Percentiles rank a stretch among this genome's conserved stretches.
phyloP scores from a whole-genome alignment of 306 rosid species.

The Alnus rubra region DNA sequence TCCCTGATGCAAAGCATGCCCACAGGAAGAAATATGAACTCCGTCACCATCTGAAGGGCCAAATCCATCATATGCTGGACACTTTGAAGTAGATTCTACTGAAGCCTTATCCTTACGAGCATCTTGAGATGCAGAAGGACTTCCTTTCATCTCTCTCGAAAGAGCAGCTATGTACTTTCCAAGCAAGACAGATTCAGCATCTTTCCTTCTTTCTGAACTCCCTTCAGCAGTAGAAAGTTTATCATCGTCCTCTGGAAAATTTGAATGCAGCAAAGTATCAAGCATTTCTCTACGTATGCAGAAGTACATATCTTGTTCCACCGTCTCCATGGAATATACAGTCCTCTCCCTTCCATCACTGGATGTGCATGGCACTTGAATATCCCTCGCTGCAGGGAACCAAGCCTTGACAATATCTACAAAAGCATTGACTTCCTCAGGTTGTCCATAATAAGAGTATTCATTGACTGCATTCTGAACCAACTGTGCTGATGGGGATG shows the following conservation, averaged over 20 bases:
- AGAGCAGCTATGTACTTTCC: constrained; percentile 71
- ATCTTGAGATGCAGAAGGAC: constrained; percentile 57
- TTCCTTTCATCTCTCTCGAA: constrained; percentile 49
- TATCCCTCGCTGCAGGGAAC: constrained; percentile 51
- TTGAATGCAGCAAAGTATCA: constrained; percentile 32
- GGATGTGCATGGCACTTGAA: constrained; percentile 48
- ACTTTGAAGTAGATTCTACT: constrained; percentile 46
- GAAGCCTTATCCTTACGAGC: constrained; percentile 41
- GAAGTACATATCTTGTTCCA: constrained; percentile 66
- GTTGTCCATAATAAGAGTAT: constrained; percentile 52
- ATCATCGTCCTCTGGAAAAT: constrained; percentile 31
- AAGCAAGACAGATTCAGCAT: constrained; percentile 57
- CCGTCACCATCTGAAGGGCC: constrained; percentile 87
- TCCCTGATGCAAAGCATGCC: constrained; percentile 96
- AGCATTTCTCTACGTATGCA: constrained; percentile 55
- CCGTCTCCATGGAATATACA: constrained; percentile 48
- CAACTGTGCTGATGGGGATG: constrained; percentile 44
- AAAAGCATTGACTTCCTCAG: constrained; percentile 57
- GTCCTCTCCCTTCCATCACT: constrained; percentile 41
- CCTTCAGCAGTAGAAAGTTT: constrained; percentile 34
- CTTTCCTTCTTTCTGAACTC: constrained; percentile 37
- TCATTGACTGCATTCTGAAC: constrained; percentile 58
- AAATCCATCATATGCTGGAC: constrained; percentile 59
- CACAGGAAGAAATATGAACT: constrained; percentile 90
- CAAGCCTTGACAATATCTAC: constrained; percentile 52